Evolutionary conservation across 768 basidiomycete species (phyloP).

Genomic region (Collybia sordida): DNA sequence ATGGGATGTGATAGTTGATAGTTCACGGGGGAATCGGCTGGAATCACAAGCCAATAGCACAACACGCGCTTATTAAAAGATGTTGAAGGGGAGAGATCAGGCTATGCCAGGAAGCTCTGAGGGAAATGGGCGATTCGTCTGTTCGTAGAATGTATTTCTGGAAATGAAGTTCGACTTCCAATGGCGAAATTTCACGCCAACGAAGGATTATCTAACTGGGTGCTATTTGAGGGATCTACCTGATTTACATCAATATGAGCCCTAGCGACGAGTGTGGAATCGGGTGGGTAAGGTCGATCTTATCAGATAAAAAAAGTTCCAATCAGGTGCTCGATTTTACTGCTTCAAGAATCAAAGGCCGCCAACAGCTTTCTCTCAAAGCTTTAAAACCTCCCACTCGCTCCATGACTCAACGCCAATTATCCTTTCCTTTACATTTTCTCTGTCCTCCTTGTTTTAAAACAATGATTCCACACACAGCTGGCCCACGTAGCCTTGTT

Average conservation of each 20-base stretch:
- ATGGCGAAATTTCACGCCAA: conserved; percentile 3
- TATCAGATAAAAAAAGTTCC: conserved; percentile 25
- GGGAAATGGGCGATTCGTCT: conserved; percentile 28
- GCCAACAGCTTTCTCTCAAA: conserved; percentile 16
- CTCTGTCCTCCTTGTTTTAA: conserved; percentile 10
- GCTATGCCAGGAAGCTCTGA: conserved; percentile 13
- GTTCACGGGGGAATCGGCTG: not conserved
- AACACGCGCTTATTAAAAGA: conserved; percentile 16
- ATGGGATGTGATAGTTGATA: not conserved
- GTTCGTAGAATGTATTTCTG: conserved; percentile 2
- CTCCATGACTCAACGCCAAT: conserved; percentile 28
- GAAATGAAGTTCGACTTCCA: conserved; percentile 3
- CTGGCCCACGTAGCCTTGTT: conserved; percentile 29
- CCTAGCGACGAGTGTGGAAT: not conserved
- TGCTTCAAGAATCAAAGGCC: conserved; percentile 1
- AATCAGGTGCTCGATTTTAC: conserved; percentile 15
- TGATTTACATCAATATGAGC: too few species aligned
- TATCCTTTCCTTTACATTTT: conserved; percentile 10
- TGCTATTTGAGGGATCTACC: not conserved
- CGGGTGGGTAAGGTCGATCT: conserved; percentile 15
- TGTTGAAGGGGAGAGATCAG: conserved; percentile 4
- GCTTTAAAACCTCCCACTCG: conserved; percentile 30
- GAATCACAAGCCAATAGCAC: conserved; percentile 16
- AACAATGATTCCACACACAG: conserved; percentile 37
- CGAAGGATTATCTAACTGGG: conserved; percentile 1